Base-by-base conservation (phyloP, 2,329 filamentous ascomycete species). In the Aspergillus phoenicis region DNA sequence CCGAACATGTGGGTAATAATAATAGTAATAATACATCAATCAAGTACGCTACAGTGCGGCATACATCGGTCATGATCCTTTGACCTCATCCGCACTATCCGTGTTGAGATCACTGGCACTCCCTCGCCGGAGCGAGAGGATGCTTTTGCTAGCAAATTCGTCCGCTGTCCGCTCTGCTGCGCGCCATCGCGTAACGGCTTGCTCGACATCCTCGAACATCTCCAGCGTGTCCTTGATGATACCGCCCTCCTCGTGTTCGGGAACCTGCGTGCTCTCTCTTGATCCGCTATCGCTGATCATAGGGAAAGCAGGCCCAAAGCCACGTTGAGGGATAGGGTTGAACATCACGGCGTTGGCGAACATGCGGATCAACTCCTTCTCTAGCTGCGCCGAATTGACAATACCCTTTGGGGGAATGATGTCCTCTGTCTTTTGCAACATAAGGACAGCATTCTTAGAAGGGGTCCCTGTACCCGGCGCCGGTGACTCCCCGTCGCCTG, bases 281-380 rank as follows among this genome's bases (percentile, higher is more conserved):
- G 70, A 73, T 28, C 69, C 74, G 58, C 67, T 70, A 74, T 67
- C 83, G 72, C 66, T 82, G 74, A 62, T 81, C 82, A 73, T 77
- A 53, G 67, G 75, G 65, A 93, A 90, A 0, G 83, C 80, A 2
- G 83, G 81, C 0, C 89, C 89, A 8, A 89, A 87, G 0, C 90
- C 89, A 26, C 89, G 85, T 66, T 90, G 83, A 0, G 89, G 88
- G 64, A 96, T 91, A 0, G 91, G 88, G 69, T 98, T 98, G 81
- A 97, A 99, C 95, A 99, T 98, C 77, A 97, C 90, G 17, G 95
- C 94, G 71, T 98, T 98, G 67, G 93, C 92, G 75, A 98, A 97
- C 91, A 98, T 97, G 69, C 96, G 91, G 69, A 96, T 91, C 10
- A 98, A 81, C 75, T 98, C 94, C 66, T 93, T 91, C 77, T 98